Percentiles rank a stretch among this genome's conserved stretches.
These are phyloP conservation scores for Pulveroboletus sp. DNA, from an alignment of 768 basidiomycete genomes.

Conservation along the genomic window DNA sequence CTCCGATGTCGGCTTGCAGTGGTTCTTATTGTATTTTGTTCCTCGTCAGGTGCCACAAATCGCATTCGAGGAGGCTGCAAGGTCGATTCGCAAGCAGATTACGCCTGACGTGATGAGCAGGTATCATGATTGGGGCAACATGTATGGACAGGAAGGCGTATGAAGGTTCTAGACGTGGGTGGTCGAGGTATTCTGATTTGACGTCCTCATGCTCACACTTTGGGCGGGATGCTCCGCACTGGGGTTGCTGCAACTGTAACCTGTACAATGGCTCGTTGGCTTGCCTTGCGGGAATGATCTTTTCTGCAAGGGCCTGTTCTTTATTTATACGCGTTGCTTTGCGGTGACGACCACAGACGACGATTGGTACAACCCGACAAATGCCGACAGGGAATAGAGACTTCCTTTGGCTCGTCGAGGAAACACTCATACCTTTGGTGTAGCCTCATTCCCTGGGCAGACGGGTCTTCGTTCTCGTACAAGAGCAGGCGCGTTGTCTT, in stretches of 20 bases:
- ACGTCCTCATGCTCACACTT: too few species aligned
- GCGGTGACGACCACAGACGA: too few species aligned
- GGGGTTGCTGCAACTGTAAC: too few species aligned
- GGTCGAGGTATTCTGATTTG: not conserved
- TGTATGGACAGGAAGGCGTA: constrained; percentile 18
- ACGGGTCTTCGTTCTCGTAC: constrained; percentile 16
- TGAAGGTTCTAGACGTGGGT: not conserved
- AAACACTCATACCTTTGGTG: constrained; percentile 10
- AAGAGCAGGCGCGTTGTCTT: not conserved
- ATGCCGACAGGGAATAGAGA: not conserved
- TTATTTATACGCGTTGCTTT: too few species aligned
- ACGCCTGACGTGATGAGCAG: constrained; percentile 71
- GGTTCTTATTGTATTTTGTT: not conserved
- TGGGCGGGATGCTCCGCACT: too few species aligned
- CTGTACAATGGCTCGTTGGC: too few species aligned
- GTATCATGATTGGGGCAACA: constrained; percentile 66
- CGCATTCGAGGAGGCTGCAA: constrained; percentile 73
- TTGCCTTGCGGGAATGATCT: too few species aligned
- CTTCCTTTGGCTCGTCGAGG: constrained; percentile 28
- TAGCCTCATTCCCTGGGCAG: constrained; percentile 35
- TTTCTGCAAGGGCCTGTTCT: too few species aligned
- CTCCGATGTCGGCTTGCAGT: not conserved
- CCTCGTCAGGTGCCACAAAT: constrained; percentile 59
- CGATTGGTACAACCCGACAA: too few species aligned
- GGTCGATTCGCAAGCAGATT: constrained; percentile 70